These are phyloP conservation scores for Chlorella sp. DNA, from an alignment of 139 green algal species.

Conservation along the genomic window DNA sequence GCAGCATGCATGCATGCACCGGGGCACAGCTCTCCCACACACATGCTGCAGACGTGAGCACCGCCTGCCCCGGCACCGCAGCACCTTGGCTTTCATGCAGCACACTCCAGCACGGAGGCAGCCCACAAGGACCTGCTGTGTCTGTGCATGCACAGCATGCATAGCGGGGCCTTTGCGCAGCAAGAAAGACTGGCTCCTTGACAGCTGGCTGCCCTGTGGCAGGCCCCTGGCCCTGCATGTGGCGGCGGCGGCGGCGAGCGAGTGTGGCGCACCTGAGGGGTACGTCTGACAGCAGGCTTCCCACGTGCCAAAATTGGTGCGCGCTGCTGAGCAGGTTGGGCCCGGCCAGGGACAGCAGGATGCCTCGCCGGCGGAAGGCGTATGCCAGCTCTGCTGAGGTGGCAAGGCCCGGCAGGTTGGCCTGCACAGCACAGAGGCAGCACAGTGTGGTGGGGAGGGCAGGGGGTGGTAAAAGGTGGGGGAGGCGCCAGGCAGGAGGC, in stretches of 20 bases:
- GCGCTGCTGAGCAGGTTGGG: background rate
- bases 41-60: background rate
- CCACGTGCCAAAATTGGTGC: constrained; percentile 3
- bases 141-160: too few species aligned
- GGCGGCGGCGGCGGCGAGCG: too few species aligned
- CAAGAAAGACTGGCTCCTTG: too few species aligned
- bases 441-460: background rate
- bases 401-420: background rate
- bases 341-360: constrained; percentile 8
- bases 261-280: background rate
- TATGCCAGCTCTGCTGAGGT: constrained; percentile 1
- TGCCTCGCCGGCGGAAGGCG: background rate
- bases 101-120: background rate
- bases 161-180: too few species aligned
- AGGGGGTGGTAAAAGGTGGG: background rate
- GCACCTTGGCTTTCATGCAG: background rate
- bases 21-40: too few species aligned
- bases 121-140: too few species aligned
- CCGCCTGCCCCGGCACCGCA: background rate
- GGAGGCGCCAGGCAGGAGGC: background rate
- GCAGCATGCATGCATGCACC: too few species aligned
- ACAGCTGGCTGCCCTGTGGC: background rate
- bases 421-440: background rate
- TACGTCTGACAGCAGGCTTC: background rate
- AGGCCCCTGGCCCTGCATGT: too few species aligned